phyloP scores from a whole-genome alignment of 257 asterid genomes.

The Solanum chilense region DNA sequence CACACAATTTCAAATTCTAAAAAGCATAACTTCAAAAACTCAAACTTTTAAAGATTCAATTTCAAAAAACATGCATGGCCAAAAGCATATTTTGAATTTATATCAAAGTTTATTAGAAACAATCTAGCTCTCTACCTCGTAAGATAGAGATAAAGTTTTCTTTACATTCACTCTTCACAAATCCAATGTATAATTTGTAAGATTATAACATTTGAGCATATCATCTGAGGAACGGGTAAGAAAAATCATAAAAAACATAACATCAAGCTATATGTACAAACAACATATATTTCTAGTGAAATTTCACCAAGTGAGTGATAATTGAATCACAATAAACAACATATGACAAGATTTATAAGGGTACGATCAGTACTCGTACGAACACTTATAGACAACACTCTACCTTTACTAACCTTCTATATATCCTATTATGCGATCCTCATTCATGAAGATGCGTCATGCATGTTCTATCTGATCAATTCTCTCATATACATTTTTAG shows the following conservation, averaged over 20 bases:
- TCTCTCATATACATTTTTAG: background rate
- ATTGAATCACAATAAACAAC: background rate
- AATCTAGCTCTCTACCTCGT: background rate
- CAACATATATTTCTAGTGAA: too few species aligned
- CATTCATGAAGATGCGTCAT: background rate
- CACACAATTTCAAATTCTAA: background rate
- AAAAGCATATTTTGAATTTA: background rate
- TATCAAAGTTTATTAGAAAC: background rate
- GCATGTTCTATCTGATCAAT: background rate
- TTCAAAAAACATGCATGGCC: background rate
- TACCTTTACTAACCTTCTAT: background rate
- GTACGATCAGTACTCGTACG: background rate
- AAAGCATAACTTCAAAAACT: background rate
- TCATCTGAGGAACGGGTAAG: accelerated
- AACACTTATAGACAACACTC: too few species aligned
- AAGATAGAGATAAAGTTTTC: too few species aligned
- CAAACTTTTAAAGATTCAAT: background rate
- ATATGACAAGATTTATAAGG: background rate
- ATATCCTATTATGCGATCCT: background rate
- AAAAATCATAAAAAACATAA: too few species aligned
- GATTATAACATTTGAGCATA: background rate
- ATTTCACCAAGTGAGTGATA: background rate
- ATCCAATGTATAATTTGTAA: background rate
- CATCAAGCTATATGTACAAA: background rate
- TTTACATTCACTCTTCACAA: background rate